Conservation (phyloP, 225 moss, liverwort and hornwort species). For the Antitrichia curtipendula region DNA sequence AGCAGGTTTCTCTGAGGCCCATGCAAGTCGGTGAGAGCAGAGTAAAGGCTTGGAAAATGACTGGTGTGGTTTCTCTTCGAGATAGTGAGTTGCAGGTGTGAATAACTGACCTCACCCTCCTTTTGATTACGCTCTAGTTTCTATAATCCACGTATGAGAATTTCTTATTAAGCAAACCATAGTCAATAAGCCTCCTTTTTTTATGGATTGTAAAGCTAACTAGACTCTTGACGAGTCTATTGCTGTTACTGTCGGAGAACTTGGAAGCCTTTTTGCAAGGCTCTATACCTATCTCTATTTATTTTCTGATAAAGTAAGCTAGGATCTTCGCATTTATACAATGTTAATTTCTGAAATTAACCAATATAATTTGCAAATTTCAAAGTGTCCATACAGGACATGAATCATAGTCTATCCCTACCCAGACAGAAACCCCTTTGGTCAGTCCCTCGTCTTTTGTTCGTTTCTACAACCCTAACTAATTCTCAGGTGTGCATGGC, state of each 20-base stretch:
- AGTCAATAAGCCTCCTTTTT: neutral
- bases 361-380: neutral
- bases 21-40: constrained; percentile 61
- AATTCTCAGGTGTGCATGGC: constrained; percentile 52
- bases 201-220: neutral
- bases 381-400: neutral
- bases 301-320: neutral
- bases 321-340: neutral
- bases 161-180: neutral
- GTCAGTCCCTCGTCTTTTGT: neutral
- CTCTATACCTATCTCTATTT: neutral
- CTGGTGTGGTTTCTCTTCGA: constrained; percentile 86
- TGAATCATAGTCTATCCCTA: neutral
- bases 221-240: neutral
- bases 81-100: constrained; percentile 76
- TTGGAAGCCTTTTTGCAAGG: neutral
- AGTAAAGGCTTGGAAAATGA: constrained; percentile 82
- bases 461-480: neutral
- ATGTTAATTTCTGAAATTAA: neutral
- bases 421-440: neutral
- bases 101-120: neutral
- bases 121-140: neutral
- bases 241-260: neutral
- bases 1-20: constrained; percentile 26
- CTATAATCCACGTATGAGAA: neutral